Evolutionary conservation across 2,329 filamentous ascomycete species (phyloP), one percentile per base, ranked within the genome.

Genomic region (Paecilomyces dactylethromorphus): DNA sequence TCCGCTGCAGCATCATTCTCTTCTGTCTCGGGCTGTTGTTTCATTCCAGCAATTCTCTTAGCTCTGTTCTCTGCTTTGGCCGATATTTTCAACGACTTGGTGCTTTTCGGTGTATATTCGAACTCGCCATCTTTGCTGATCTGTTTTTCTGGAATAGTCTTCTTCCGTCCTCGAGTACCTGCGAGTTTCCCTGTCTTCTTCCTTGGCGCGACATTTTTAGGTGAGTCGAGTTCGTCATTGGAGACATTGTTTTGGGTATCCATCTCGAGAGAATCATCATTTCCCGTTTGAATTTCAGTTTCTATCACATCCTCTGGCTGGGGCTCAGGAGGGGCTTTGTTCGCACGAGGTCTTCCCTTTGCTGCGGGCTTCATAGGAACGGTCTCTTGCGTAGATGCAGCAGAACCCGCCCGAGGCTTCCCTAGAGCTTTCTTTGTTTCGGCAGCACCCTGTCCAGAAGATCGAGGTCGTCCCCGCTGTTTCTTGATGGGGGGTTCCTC

Each of bases 361-460:
- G 65, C 63, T 45, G 62, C 58, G 13, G 60, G 53, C 56, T 63
- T 68, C 57, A 63, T 68, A 22, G 60, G 53, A 21, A 58, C 54
- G 2, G 56, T 54, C 53, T 65, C 65, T 39, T 67, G 62, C 26
- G 64, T 65, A 39, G 67, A 59, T 13, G 63, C 49, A 5, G 63
- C 59, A 39, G 64, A 60, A 18, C 62, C 59, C 10, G 64, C 59
- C 45, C 65, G 67, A 29, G 66, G 69, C 59, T 71, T 74, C 35
- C 66, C 66, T 1, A 66, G 60, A 2, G 64, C 65, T 4, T 70
- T 62, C 54, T 69, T 69, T 24, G 65, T 64, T 26, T 71, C 78
- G 57, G 78, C 76, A 13, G 74, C 70, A 61, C 82, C 84, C 63
- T 82, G 85, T 22, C 64, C 57, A 6, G 69, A 64, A 11, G 69